A percentile compares a stretch with the other conserved stretches of the same genome.
Evolutionary conservation across 306 rosid genomes (phyloP).

Genomic region (Aeschynomene evenia): DNA sequence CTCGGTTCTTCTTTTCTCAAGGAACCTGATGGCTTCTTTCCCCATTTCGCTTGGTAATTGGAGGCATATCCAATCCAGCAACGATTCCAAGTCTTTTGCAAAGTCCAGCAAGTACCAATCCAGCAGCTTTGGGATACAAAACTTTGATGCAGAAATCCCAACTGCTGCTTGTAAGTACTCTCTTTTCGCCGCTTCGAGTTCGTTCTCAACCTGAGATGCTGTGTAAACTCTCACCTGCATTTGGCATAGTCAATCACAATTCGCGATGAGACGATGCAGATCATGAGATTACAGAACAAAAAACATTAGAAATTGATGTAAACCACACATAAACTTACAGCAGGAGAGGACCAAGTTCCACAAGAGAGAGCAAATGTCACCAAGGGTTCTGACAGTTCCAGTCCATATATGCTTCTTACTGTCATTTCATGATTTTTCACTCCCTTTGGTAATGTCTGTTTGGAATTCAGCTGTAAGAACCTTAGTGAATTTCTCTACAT

Average conservation of each 20-base stretch:
- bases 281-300: not conserved
- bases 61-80: conserved; percentile 91
- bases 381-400: conserved; percentile 78
- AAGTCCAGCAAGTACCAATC: conserved; percentile 92
- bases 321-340: conserved; percentile 48
- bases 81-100: conserved; percentile 84
- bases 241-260: conserved; percentile 18
- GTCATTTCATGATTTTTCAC: conserved; percentile 57
- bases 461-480: conserved; percentile 25
- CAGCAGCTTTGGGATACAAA: conserved; percentile 72
- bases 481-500: not conserved
- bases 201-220: conserved; percentile 72
- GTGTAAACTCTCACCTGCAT: conserved; percentile 88
- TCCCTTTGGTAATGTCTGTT: conserved; percentile 58
- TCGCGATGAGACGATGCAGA: conserved; percentile 15
- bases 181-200: conserved; percentile 80
- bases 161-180: conserved; percentile 88
- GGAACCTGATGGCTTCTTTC: conserved; percentile 74
- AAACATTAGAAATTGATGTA: not conserved
- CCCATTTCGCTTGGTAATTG: conserved; percentile 79
- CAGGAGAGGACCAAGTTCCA: conserved; percentile 90
- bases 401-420: conserved; percentile 48
- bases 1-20: conserved; percentile 55
- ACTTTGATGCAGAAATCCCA: conserved; percentile 58
- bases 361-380: conserved; percentile 80